Evolutionary conservation across 179 eudicot species (phyloP), one percentile per base, ranked within the genome.

Genomic region (Beta lomatogona): DNA sequence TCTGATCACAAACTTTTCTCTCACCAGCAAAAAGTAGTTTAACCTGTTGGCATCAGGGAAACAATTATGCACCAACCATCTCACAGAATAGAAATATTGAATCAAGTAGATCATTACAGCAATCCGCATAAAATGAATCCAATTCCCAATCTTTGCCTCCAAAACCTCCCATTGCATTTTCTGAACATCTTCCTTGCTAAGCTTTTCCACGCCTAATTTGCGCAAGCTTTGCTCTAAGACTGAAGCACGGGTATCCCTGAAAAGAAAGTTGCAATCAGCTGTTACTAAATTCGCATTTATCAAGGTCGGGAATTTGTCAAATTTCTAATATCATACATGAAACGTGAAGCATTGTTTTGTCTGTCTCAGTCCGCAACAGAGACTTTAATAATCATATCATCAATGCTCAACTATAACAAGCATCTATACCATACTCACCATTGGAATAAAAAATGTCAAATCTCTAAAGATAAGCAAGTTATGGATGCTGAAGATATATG

Each of bases 131-230:
- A 89, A 95, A 89, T 94, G 99, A 75, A 95, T 94, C 99, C 99
- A 95, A 79, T 94, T 95, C 80, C 99, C 98, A 81, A 95, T 95
- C 88, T 94, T 94, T 77, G 98, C 97, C 89, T 95, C 99, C 87
- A 95, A 84, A 81, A 92, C 94, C 85, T 95, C 99, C 99, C 99
- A 95, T 83, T 94, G 99, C 98, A 95, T 92, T 90, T 89, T 95
- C 83, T 95, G 99, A 63, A 95, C 99, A 85, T 95, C 99, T 81
- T 95, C 99, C 87, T 92, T 95, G 86, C 93, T 92, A 76, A 95
- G 98, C 86, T 90, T 95, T 84, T 95, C 99, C 54, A 93, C 95
- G 79, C 99, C 99, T 86, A 95, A 84, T 86, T 92, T 94, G 60
- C 86, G 89, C 82, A 95, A 89, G 89, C 98, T 95, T 89, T 95